These are phyloP conservation scores for Zygosaccharomyces sapae DNA, from an alignment of 1,139 yeast genomes.

Conservation along the genomic window DNA sequence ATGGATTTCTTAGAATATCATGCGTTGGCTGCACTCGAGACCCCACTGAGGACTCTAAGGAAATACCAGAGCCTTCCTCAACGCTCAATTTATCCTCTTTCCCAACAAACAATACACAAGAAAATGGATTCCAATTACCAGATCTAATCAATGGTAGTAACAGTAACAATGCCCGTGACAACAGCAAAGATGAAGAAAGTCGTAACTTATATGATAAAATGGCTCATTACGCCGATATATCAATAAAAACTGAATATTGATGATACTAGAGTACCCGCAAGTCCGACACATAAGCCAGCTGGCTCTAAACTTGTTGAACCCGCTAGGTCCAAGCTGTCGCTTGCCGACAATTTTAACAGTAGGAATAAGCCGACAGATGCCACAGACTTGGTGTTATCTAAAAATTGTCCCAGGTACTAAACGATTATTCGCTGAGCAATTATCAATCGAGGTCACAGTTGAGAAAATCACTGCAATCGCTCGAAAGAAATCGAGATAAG, in stretches of 20 bases:
- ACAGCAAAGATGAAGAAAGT: constrained; percentile 8
- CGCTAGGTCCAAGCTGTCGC: constrained; percentile 8
- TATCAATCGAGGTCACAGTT: constrained; percentile 42
- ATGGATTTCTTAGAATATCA: constrained; percentile 36
- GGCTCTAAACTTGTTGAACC: constrained; percentile 11
- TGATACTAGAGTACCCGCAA: neutral
- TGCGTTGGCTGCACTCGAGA: constrained; percentile 24
- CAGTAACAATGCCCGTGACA: neutral
- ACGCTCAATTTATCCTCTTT: constrained; percentile 20
- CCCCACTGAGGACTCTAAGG: constrained; percentile 8
- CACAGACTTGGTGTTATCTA: constrained; percentile 39
- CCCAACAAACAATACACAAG: constrained; percentile 5
- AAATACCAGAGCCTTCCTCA: constrained; percentile 28
- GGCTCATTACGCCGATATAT: constrained; percentile 23
- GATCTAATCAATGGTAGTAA: constrained; percentile 3
- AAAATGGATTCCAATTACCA: constrained; percentile 17
- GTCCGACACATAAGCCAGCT: neutral
- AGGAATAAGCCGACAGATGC: constrained; percentile 9
- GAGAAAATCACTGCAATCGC: constrained; percentile 40
- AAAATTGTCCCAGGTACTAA: constrained; percentile 51
- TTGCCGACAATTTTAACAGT: constrained; percentile 3
- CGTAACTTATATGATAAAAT: constrained; percentile 24
- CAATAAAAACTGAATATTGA: constrained; percentile 17
- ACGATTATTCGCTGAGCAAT: constrained; percentile 46
- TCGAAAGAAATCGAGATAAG: constrained; percentile 42